Conservation (phyloP, 768 basidiomycete species). For the Sporobolomyces roseus region DNA sequence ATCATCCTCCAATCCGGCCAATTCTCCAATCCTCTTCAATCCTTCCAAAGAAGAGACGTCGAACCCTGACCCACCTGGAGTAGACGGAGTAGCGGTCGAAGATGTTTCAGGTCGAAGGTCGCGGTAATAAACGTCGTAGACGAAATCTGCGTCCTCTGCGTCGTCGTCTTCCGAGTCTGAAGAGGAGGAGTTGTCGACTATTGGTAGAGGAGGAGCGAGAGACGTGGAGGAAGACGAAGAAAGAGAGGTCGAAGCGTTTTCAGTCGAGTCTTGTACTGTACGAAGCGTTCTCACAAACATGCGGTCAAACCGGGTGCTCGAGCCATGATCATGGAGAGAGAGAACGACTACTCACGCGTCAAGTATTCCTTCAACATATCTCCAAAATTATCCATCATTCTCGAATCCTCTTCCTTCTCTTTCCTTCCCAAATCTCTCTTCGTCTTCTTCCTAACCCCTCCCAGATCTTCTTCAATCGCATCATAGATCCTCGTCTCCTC, state of each 20-base stretch:
- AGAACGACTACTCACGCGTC: slow-evolving; percentile 27
- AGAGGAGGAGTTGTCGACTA: not conserved
- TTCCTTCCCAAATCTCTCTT: not conserved
- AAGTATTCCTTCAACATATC: slow-evolving; percentile 45
- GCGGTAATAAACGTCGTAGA: slow-evolving; percentile 46
- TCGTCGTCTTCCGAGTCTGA: not conserved
- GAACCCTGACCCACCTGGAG: slow-evolving; percentile 1
- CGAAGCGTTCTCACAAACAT: not conserved
- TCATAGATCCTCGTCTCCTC: slow-evolving; percentile 25
- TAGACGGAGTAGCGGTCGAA: not conserved
- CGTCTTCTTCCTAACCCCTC: not conserved
- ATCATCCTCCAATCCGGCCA: slow-evolving; percentile 38
- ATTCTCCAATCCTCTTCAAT: slow-evolving; percentile 37
- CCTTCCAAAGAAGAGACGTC: slow-evolving; percentile 33
- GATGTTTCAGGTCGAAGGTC: slow-evolving; percentile 1
- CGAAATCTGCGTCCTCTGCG: slow-evolving; percentile 13
- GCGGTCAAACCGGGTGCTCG: not conserved
- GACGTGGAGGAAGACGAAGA: not conserved
- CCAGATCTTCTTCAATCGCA: slow-evolving; percentile 15
- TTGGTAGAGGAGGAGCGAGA: not conserved
- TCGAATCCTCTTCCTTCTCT: not conserved
- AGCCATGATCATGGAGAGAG: not conserved
- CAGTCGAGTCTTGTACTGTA: slow-evolving; percentile 28
- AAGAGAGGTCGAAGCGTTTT: not conserved
- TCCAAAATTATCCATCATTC: slow-evolving; percentile 41